Conservation (phyloP, 352 stramenopile genomes). For the Globisporangium ultimum region DNA sequence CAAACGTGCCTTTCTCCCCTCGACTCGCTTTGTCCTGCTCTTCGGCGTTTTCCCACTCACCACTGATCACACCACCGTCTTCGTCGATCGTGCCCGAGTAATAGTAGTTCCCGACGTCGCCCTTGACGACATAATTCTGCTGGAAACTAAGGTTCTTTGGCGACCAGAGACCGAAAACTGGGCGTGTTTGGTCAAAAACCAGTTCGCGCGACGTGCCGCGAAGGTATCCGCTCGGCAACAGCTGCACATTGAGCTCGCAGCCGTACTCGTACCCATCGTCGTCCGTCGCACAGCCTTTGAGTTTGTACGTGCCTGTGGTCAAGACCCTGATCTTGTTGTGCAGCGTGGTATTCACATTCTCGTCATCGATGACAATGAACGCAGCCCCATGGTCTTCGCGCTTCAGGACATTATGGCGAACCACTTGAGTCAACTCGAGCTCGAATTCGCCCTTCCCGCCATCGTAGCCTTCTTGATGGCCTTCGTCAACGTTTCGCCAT, state of each 20-base stretch:
- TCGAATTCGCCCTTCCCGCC: constrained; percentile 60
- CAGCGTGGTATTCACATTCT: constrained; percentile 11
- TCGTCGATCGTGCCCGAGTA: constrained; percentile 36
- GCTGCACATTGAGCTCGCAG: constrained; percentile 46
- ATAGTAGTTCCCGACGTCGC: constrained; percentile 50
- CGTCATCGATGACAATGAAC: constrained; percentile 21
- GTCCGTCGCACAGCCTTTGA: constrained; percentile 62
- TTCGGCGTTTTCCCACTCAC: constrained; percentile 49
- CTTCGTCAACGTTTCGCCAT: constrained; percentile 61
- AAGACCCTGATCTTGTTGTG: constrained; percentile 26
- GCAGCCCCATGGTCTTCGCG: background rate
- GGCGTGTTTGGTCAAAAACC: constrained; percentile 49
- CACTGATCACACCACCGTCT: constrained; percentile 40
- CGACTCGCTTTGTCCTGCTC: constrained; percentile 17
- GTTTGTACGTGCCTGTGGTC: constrained; percentile 48
- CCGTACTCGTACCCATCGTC: constrained; percentile 73
- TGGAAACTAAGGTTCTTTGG: constrained; percentile 31
- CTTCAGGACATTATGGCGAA: background rate
- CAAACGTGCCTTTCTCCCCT: constrained; percentile 60
- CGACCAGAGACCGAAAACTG: constrained; percentile 40
- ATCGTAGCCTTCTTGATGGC: constrained; percentile 39
- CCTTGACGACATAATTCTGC: constrained; percentile 60
- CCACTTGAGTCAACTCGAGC: constrained; percentile 37
- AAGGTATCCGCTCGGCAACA: constrained; percentile 33
- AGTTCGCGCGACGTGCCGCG: constrained; percentile 42